These are phyloP conservation scores for Colletotrichum sp. DNA, from an alignment of 2,329 filamentous ascomycete genomes.

Conservation along the genomic window DNA sequence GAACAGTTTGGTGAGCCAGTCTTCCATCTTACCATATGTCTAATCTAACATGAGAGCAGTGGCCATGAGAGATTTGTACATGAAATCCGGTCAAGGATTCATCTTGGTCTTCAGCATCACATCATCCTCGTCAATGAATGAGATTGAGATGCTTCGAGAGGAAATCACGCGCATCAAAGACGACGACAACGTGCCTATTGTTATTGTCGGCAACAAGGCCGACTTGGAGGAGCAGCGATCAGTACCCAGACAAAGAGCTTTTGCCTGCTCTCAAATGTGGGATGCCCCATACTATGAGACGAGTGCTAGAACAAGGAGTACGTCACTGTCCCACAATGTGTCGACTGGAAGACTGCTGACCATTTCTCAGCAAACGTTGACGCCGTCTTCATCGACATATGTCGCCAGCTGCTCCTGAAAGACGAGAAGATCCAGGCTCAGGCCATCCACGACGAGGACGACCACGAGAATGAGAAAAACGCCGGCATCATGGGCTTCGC, in stretches of 20 bases:
- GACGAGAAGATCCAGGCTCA: conserved; percentile 58
- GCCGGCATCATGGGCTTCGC: conserved; percentile 37
- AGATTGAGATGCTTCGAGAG: conserved; percentile 81
- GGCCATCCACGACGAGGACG: conserved; percentile 41
- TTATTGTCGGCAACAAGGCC: conserved; percentile 91
- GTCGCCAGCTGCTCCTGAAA: conserved; percentile 80
- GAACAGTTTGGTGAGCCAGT: conserved; percentile 85
- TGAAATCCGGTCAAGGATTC: conserved; percentile 93
- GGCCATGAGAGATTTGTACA: conserved; percentile 81
- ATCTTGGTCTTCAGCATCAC: conserved; percentile 92
- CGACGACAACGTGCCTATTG: conserved; percentile 82
- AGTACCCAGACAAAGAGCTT: conserved; percentile 79
- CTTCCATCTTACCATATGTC: background rate
- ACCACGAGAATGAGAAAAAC: conserved; percentile 48
- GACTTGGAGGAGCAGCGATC: conserved; percentile 86
- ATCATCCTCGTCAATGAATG: conserved; percentile 80
- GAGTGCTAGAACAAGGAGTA: conserved; percentile 77
- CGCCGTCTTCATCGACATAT: conserved; percentile 86
- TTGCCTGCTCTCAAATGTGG: conserved; percentile 86
- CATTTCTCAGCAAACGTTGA: conserved; percentile 75
- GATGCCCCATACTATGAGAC: conserved; percentile 91
- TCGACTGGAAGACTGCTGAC: conserved; percentile 25
- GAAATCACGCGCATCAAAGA: conserved; percentile 93
- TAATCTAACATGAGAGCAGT: conserved; percentile 39
- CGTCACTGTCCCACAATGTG: conserved; percentile 28